Base-by-base conservation (phyloP, 306 rosid genomes). In the Acacia acuminata region DNA sequence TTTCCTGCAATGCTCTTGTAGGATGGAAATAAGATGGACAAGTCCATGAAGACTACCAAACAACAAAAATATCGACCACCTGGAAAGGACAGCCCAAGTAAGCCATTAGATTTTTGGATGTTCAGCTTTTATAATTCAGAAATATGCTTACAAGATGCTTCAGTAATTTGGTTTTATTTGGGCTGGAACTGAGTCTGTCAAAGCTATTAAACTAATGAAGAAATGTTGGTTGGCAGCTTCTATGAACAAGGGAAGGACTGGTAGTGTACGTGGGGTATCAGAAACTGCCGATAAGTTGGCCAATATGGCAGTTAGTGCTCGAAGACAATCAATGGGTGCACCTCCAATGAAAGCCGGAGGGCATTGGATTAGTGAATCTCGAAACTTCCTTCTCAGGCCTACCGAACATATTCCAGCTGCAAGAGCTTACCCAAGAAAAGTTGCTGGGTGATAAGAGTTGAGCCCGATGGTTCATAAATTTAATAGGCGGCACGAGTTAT, bases 321-420 rank as follows among this genome's bases (percentile, higher is more conserved):
- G 90, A 55, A 92, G 88, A 86, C 94, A 83, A 16, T 73, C 85
- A 15, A 66, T 88, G 61, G 92, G 81, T 48, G 56, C 76, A 22
- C 89, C 92, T 51, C 86, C 93, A 20, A 90, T 94, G 97, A 94
- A 90, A 82, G 91, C 99, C n/a, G 99, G 98, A 76, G 98, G 85
- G 25, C 90, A 87, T 61, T 96, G 99, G 98, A 83, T 81, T 63
- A 83, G 89, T 13, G 94, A 84, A 80, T 77, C 99, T 40, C 84
- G 96, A 19, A 85, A 92, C 85, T 78, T 88, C 84, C 87, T 90
- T 78, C 83, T 91, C 10, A 83, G 90, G 82, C 89, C 94, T 0
- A 83, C 85, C 66, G 92, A 83, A 66, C 94, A 85, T 83, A 85
- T 93, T 79, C 86, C 90, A 4, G 77, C 90, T 76, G 90, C 89